Percentiles rank a stretch among this genome's conserved stretches.
phyloP scores from a whole-genome alignment of 805 yeast species.

The Pichia nakasei region DNA sequence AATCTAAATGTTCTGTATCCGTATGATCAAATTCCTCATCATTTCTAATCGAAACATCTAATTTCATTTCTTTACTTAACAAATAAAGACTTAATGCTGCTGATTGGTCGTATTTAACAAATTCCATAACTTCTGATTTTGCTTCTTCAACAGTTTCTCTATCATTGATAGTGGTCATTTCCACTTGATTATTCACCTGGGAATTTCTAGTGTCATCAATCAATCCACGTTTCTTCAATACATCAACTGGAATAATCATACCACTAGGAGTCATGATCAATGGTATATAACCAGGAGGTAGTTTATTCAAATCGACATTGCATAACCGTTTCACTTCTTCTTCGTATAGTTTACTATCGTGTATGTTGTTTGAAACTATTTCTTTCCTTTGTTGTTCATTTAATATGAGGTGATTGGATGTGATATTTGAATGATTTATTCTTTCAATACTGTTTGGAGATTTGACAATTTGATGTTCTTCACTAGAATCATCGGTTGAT shows the following conservation, averaged over 20 bases:
- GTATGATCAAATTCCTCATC: not conserved
- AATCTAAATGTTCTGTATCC: not conserved
- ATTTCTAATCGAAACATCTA: not conserved
- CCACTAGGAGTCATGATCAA: slow-evolving; percentile 26
- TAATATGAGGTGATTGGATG: too few species aligned
- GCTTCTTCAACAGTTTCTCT: too few species aligned
- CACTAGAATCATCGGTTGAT: too few species aligned
- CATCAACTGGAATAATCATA: slow-evolving; percentile 21
- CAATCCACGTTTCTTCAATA: slow-evolving; percentile 4
- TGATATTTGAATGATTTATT: too few species aligned
- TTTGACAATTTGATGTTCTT: too few species aligned
- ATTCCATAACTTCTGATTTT: not conserved
- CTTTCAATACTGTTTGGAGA: too few species aligned
- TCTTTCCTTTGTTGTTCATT: not conserved
- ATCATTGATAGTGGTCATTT: too few species aligned
- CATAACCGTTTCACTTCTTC: not conserved
- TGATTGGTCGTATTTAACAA: slow-evolving; percentile 7
- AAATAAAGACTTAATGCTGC: slow-evolving; percentile 15
- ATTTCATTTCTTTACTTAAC: slow-evolving; percentile 10
- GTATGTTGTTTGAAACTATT: not conserved
- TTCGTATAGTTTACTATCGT: not conserved
- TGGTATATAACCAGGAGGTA: slow-evolving; percentile 24
- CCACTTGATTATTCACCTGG: too few species aligned
- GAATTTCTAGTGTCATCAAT: too few species aligned
- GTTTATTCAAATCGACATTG: slow-evolving; percentile 1